Base-by-base conservation (phyloP, 495 filamentous ascomycete species). In the Annulohypoxylon nitens region DNA sequence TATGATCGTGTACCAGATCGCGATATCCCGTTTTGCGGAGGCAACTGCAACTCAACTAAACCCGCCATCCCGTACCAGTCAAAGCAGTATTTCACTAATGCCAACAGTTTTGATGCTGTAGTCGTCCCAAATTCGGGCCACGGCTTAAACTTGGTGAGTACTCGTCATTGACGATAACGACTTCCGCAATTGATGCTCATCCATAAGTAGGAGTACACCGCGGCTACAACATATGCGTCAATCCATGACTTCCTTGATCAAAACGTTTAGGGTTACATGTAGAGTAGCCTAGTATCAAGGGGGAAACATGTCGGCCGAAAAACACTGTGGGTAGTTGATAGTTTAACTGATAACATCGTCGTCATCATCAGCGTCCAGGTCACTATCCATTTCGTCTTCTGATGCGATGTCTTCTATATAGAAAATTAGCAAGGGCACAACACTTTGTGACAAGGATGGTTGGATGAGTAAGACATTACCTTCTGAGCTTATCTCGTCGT, bases 11-110 rank as follows among this genome's bases (percentile, higher is more conserved):
- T 50, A 50, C n/a, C 58, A 85, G 80, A 80, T 9, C 74, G 85
- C 26, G 87, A 89, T 69, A 33, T 83, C 3, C 80, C 82, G 0
- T 88, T 84, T 69, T 90, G 87, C 67, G 87, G 85, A 4, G 84
- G 87, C 16, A 81, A 88, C 62, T 89, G 87, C 68, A 50, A 75
- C 0, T 74, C 77, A 5, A 84, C 84, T 4, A 77, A 79, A 3
- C 63, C 76, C 1, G 83, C 83, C 6, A 81, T 90, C 57, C 81
- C 84, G 10, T 82, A 83, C 7, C 57, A 75, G 34, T 76, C 71
- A 8, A 64, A 50, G n/a, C 71, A 67, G 20, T 69, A 65, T 7
- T 89, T 89, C 69, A 85, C 86, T 0, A 77, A 75, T 1, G 79
- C 83, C 3, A 80, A 67, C 5, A 61, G 65, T 2, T 88, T 88